These are phyloP conservation scores for Tuber indicum DNA, from an alignment of 495 filamentous ascomycete genomes.

Conservation along the genomic window DNA sequence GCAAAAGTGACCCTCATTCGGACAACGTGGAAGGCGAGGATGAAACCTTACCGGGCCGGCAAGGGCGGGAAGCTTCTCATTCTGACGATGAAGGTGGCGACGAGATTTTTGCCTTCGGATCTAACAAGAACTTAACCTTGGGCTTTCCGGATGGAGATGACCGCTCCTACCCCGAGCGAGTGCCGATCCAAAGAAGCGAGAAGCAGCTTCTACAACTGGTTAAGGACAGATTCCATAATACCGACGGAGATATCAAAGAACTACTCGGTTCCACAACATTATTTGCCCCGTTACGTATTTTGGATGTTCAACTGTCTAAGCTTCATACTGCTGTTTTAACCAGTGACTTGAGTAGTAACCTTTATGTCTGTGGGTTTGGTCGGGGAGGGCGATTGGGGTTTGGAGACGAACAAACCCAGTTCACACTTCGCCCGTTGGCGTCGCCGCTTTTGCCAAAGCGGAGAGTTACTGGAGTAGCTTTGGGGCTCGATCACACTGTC, in stretches of 20 bases:
- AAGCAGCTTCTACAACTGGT: constrained; percentile 54
- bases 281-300: constrained; percentile 34
- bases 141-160: constrained; percentile 92
- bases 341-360: constrained; percentile 80
- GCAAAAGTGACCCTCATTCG: constrained; percentile 23
- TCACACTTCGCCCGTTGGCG: constrained; percentile 53
- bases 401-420: constrained; percentile 78
- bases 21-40: constrained; percentile 36
- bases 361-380: constrained; percentile 89
- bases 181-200: constrained; percentile 69
- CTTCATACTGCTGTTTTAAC: constrained; percentile 86
- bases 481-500: constrained; percentile 87
- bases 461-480: constrained; percentile 64
- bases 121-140: constrained; percentile 87
- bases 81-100: constrained; percentile 55
- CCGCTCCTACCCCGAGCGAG: constrained; percentile 81
- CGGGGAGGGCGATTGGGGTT: constrained; percentile 83
- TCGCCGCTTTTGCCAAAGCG: constrained; percentile 37
- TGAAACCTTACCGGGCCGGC: not conserved
- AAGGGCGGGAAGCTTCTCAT: constrained; percentile 6
- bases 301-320: constrained; percentile 62
- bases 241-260: constrained; percentile 21
- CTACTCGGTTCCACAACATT: constrained; percentile 31
- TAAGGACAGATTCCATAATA: constrained; percentile 19
- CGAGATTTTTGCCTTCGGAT: constrained; percentile 86